phyloP scores from a whole-genome alignment of 2,329 filamentous ascomycete genomes.

The Ilyonectria sp. region DNA sequence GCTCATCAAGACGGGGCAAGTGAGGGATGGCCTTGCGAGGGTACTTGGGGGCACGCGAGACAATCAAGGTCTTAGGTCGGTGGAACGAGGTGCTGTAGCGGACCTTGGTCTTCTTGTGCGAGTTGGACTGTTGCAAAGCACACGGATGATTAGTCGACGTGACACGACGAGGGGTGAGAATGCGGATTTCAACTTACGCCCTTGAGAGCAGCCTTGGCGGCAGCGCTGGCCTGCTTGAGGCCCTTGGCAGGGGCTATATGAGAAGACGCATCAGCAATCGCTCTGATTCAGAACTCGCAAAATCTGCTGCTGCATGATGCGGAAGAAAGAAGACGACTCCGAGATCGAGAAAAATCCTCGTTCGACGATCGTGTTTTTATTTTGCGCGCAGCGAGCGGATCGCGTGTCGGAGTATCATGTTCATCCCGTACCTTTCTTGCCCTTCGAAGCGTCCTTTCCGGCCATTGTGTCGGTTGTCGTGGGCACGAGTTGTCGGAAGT shows the following conservation, averaged over 20 bases:
- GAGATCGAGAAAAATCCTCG: slow-evolving; percentile 37
- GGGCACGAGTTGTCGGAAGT: slow-evolving; percentile 46
- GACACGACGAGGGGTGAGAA: neutral
- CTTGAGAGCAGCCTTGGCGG: slow-evolving; percentile 96
- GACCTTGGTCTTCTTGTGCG: slow-evolving; percentile 93
- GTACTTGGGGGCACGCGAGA: slow-evolving; percentile 94
- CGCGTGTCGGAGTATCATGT: slow-evolving; percentile 28
- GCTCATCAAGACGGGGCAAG: slow-evolving; percentile 92
- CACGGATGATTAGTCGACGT: slow-evolving; percentile 20
- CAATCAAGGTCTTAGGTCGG: slow-evolving; percentile 94
- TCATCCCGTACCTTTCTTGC: slow-evolving; percentile 66
- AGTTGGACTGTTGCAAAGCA: slow-evolving; percentile 60
- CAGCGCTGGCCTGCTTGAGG: slow-evolving; percentile 90
- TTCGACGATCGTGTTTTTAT: slow-evolving; percentile 32
- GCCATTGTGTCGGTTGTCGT: slow-evolving; percentile 53
- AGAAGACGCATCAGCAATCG: slow-evolving; percentile 79
- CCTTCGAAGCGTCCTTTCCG: slow-evolving; percentile 54
- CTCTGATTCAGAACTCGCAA: slow-evolving; percentile 81
- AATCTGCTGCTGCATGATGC: slow-evolving; percentile 81
- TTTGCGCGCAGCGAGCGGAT: slow-evolving; percentile 33
- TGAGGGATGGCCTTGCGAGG: slow-evolving; percentile 95
- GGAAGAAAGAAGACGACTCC: slow-evolving; percentile 43
- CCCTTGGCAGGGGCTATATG: slow-evolving; percentile 73
- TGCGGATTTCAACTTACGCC: slow-evolving; percentile 78
- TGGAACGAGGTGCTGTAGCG: slow-evolving; percentile 96